These are phyloP conservation scores for Coleophoma cylindrospora DNA, from an alignment of 2,329 filamentous ascomycete species.

Conservation along the genomic window DNA sequence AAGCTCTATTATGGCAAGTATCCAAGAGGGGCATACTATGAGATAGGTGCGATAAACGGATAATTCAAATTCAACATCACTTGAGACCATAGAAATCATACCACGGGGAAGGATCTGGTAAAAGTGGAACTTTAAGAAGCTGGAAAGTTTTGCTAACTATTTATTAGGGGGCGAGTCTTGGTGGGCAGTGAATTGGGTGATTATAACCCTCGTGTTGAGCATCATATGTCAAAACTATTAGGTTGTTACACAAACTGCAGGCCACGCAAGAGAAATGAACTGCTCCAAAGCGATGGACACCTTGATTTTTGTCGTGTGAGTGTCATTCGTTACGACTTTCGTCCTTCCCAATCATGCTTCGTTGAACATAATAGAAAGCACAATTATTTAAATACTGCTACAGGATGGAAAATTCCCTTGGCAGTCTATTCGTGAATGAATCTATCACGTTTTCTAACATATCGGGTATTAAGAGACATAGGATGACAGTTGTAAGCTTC, in stretches of 20 bases:
- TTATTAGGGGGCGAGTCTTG: slow-evolving; percentile 8
- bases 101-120: neutral
- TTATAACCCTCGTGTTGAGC: slow-evolving; percentile 9
- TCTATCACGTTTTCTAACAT: neutral
- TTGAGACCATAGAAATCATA: slow-evolving; percentile 4
- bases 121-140: slow-evolving; percentile 10
- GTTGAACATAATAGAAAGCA: too few species aligned
- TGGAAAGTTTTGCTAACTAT: neutral
- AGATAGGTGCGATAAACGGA: slow-evolving; percentile 7
- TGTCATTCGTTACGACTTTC: too few species aligned
- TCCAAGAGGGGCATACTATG: slow-evolving; percentile 9
- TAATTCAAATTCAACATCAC: slow-evolving; percentile 9
- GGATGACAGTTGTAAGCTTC: slow-evolving; percentile 12
- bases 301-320: slow-evolving; percentile 12
- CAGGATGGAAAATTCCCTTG: too few species aligned
- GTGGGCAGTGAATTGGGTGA: slow-evolving; percentile 6
- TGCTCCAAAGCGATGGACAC: slow-evolving; percentile 4
- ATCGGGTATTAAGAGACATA: neutral
- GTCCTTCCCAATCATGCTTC: too few species aligned
- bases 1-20: slow-evolving; percentile 12
- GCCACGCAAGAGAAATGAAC: slow-evolving; percentile 4
- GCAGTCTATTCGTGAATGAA: too few species aligned
- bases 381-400: too few species aligned
- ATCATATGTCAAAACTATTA: slow-evolving; percentile 8
- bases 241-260: neutral